Conservation (phyloP, 176 grass and related monocot species). For the Panicum miliaceum region DNA sequence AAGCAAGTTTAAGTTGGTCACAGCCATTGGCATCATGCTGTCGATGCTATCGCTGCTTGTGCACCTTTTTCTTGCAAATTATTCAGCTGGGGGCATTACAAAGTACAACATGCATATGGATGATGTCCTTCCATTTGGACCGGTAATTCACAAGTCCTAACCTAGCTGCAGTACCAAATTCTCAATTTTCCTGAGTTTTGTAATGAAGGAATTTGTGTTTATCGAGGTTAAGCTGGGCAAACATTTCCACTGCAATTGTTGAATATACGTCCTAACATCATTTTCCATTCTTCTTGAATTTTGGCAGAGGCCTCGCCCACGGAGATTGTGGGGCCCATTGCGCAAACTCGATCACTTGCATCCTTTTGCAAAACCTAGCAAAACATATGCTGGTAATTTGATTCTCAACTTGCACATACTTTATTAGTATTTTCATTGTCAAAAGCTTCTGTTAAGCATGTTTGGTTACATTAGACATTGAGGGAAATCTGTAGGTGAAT, state of each 20-base stretch:
- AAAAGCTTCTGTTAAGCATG: not conserved
- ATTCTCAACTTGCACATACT: constrained; percentile 9
- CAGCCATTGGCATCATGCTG: constrained; percentile 70
- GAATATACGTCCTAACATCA: constrained; percentile 30
- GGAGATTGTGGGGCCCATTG: constrained; percentile 89
- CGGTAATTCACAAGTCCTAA: constrained; percentile 49
- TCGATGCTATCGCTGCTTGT: constrained; percentile 83
- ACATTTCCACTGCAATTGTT: constrained; percentile 4
- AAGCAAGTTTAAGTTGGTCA: constrained; percentile 94
- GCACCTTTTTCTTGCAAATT: constrained; percentile 91
- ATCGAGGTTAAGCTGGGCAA: not conserved
- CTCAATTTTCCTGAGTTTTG: not conserved
- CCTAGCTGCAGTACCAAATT: not conserved
- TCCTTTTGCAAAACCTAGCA: constrained; percentile 68
- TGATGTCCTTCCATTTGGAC: constrained; percentile 64
- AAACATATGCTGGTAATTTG: constrained; percentile 66
- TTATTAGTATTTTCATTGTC: constrained; percentile 5
- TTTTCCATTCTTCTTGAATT: constrained; percentile 25
- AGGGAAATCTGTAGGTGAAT: not conserved
- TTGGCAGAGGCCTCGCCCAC: constrained; percentile 63
- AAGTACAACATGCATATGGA: constrained; percentile 66
- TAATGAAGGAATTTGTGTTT: not conserved
- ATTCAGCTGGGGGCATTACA: constrained; percentile 66
- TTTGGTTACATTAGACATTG: constrained; percentile 19
- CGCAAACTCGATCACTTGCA: constrained; percentile 65